These are phyloP conservation scores for Tripidium arundinaceum DNA, from an alignment of 202 grass and related monocot species.

Conservation along the genomic window DNA sequence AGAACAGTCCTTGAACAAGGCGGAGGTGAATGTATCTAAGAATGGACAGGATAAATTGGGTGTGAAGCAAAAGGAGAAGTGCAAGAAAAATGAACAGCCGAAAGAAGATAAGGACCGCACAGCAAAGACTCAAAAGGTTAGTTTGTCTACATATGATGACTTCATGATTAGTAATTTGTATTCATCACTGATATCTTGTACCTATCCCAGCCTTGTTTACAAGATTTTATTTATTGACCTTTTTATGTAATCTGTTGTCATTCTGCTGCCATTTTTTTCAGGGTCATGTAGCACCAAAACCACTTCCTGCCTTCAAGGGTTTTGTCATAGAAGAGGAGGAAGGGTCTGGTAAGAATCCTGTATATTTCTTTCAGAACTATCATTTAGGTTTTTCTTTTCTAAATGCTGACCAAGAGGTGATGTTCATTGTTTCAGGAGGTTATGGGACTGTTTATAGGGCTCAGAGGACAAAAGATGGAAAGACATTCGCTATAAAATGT, in stretches of 20 bases:
- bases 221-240: constrained; percentile 10
- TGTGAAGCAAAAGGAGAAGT: constrained; percentile 51
- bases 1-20: constrained; percentile 17
- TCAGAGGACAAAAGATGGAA: constrained; percentile 58
- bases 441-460: constrained; percentile 90
- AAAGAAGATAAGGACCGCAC: constrained; percentile 46
- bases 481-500: constrained; percentile 89
- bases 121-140: constrained; percentile 60
- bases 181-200: background rate
- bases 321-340: constrained; percentile 89
- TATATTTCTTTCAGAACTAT: constrained; percentile 11
- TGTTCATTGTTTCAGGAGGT: constrained; percentile 55
- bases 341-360: constrained; percentile 72
- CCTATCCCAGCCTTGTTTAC: constrained; percentile 19
- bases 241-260: constrained; percentile 24
- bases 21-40: background rate
- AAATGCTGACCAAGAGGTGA: constrained; percentile 15
- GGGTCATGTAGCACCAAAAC: constrained; percentile 47
- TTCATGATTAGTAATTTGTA: background rate
- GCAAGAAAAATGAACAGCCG: constrained; percentile 34
- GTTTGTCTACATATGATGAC: constrained; percentile 9
- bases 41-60: constrained; percentile 34
- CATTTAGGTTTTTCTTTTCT: background rate
- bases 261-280: constrained; percentile 36
- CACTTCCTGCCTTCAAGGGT: constrained; percentile 58